A percentile compares a stretch with the other conserved stretches of the same genome.
Evolutionary conservation across 1,284 basidiomycete genomes (phyloP).

Genomic region (Cryptococcus sp.): DNA sequence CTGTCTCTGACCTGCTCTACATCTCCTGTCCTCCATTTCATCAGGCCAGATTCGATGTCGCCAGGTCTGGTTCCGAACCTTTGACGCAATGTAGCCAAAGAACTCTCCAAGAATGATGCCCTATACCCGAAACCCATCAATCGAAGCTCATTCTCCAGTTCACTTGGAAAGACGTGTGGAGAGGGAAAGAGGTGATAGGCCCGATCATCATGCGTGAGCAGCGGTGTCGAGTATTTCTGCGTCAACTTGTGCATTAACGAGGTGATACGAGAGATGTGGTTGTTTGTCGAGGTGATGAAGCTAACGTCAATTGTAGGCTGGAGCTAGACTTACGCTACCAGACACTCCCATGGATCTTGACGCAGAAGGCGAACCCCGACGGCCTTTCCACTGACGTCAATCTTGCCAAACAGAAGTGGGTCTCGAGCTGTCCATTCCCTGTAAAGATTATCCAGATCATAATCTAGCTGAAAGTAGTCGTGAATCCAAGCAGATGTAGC

Average conservation of each 20-base stretch:
- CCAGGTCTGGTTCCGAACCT: slow-evolving; percentile 51
- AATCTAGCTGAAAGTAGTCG: slow-evolving; percentile 79
- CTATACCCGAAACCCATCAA: slow-evolving; percentile 92
- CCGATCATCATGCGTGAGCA: slow-evolving; percentile 48
- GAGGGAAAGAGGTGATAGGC: slow-evolving; percentile 80
- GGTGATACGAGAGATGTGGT: slow-evolving; percentile 88
- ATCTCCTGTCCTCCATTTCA: slow-evolving; percentile 16
- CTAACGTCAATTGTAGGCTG: slow-evolving; percentile 48
- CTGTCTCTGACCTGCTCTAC: slow-evolving; percentile 53
- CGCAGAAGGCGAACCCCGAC: slow-evolving; percentile 64
- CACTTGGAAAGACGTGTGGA: slow-evolving; percentile 60
- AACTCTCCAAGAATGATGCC: slow-evolving; percentile 80
- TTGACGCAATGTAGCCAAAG: slow-evolving; percentile 65
- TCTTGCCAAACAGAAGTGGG: slow-evolving; percentile 61
- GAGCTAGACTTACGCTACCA: slow-evolving; percentile 67
- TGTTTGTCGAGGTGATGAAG: slow-evolving; percentile 98
- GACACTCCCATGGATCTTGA: slow-evolving; percentile 94
- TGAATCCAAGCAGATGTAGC: slow-evolving; percentile 69
- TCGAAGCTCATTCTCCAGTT: slow-evolving; percentile 66
- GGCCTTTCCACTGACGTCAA: slow-evolving; percentile 56
- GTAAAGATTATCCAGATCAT: slow-evolving; percentile 58
- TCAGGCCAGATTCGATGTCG: slow-evolving; percentile 25
- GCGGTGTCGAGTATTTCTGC: slow-evolving; percentile 62
- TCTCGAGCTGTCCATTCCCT: slow-evolving; percentile 70
- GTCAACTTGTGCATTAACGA: slow-evolving; percentile 73